These are phyloP conservation scores for Casuarina equisetifolia DNA, from an alignment of 306 rosid species.

Conservation along the genomic window DNA sequence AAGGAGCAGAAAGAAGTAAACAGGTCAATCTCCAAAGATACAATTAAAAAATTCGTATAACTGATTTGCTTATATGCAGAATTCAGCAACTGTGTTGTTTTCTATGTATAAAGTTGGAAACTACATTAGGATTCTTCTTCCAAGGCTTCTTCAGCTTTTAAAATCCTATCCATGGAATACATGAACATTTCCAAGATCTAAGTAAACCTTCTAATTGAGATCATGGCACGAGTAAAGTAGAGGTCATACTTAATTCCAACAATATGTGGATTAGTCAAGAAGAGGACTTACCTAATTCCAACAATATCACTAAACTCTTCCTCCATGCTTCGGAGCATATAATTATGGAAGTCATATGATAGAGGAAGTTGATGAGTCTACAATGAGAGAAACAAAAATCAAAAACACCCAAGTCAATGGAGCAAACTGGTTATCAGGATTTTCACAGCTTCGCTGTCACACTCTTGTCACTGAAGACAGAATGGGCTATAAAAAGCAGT, in stretches of 20 bases:
- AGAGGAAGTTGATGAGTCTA: constrained; percentile 81
- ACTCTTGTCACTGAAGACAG: constrained; percentile 1
- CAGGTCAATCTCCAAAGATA: constrained; percentile 11
- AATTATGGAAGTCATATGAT: constrained; percentile 82
- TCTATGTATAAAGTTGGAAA: background rate
- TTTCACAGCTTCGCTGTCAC: background rate
- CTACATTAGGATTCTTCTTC: background rate
- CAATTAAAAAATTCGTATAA: background rate
- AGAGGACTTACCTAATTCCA: constrained; percentile 64
- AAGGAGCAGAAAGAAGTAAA: constrained; percentile 28
- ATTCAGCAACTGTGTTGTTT: background rate
- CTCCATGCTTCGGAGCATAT: constrained; percentile 97
- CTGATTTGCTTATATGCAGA: background rate
- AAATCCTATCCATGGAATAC: background rate
- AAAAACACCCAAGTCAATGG: constrained; percentile 28
- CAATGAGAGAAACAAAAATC: constrained; percentile 21
- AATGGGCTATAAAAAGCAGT: background rate
- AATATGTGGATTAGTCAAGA: constrained; percentile 1
- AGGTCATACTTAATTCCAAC: background rate
- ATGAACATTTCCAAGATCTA: background rate
- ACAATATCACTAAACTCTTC: constrained; percentile 87
- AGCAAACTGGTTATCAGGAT: constrained; percentile 23
- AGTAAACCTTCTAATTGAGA: background rate
- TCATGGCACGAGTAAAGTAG: constrained; percentile 5
- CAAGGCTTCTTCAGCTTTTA: background rate